Evolutionary conservation across 768 basidiomycete genomes (phyloP), one percentile per base, ranked within the genome.

Genomic region (Tephrocybe sp.): DNA sequence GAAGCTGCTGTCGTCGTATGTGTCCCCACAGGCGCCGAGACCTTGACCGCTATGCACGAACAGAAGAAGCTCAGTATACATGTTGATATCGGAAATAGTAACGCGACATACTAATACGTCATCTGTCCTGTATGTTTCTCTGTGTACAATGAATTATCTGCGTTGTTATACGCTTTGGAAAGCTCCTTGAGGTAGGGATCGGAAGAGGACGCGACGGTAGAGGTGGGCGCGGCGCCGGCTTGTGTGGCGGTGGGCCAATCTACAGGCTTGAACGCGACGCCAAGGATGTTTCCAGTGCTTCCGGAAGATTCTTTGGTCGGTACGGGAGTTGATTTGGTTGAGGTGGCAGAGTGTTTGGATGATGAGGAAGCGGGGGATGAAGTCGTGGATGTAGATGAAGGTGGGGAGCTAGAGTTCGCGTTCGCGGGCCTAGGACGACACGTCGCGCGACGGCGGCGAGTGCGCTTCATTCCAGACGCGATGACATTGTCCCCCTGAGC

Each of bases 91-190:
- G 13, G 23, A 31, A 23, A 38, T 34, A 12, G 23, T 23, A 48
- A 23, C 38, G 13, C 23, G 11, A 63, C 66, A 52, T 41, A 67
- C 66, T 67, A 67, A 53, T 65, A 67, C 10, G 66, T 67, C 66
- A 67, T 67, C 22, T 62, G 52, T 13, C 66, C 66, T 2, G 39
- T 54, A 44, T 68, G 60, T 17, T 59, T 54, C 2, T 44, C 5
- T 17, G 58, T 68, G 54, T 62, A 68, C 6, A 53, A 23, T 1
- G 14, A 5, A 42, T 68, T 65, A 22, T 49, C 43, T 11, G 59
- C 53, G 49, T 68, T 65, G 54, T 68, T 59, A 30, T 59, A 60
- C 16, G 65, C 51, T 44, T 68, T 60, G 22, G 65, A 66, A 36
- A 68, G 59, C 38, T 62, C 60, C 40, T 49, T 40, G 35, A 68